Base-by-base conservation (phyloP, 2,329 filamentous ascomycete species). In the Trematosphaeria pertusa region DNA sequence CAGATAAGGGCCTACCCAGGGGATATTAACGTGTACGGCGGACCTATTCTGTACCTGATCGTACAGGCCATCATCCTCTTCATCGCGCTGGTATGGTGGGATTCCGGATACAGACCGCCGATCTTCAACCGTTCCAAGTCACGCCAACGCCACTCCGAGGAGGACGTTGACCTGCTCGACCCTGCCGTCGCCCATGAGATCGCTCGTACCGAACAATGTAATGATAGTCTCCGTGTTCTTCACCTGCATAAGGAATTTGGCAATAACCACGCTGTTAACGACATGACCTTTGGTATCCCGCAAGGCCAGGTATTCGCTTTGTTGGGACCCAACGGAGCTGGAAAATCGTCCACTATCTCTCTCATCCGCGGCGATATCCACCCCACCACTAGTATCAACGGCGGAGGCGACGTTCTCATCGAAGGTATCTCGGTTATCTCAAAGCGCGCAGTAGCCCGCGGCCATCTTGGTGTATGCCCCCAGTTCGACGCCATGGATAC, bases 341-440 rank as follows among this genome's bases (percentile, higher is more conserved):
- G 92, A 46, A 97, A 97, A 63, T 91, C 87, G 0, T 96, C 91
- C 0, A 95, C 88, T 0, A 96, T 97, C 59, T 90, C 87, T 1
- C 78, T 96, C 33, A 91, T 97, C 56, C 84, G 92, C 52, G 93
- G 93, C n/a, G 92, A 97, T 62, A 81, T 93, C 20, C 84, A 85
- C 40, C 91, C 91, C 0, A 85, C 82, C 14, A 77, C 75, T 37
- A 75, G 74, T 43, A 66, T 69, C 50, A 63, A 67, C 21, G 82
- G 84, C 43, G 82, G 83, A n/a, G 89, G 91, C 22, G 88, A 95
- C 46, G 84, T 97, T 4, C 81, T 91, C 32, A 87, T 97, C 28
- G 89, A 96, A 63, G 80, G 87, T 52, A 81, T 85, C 5, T 91
- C 88, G 5, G 87, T 96, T 37, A 84, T 83, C n/a, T 81, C 80